Evolutionary conservation across 1,139 yeast species (phyloP), one percentile per base, ranked within the genome.

Genomic region (Lodderomyces pseudojiufengensis): DNA sequence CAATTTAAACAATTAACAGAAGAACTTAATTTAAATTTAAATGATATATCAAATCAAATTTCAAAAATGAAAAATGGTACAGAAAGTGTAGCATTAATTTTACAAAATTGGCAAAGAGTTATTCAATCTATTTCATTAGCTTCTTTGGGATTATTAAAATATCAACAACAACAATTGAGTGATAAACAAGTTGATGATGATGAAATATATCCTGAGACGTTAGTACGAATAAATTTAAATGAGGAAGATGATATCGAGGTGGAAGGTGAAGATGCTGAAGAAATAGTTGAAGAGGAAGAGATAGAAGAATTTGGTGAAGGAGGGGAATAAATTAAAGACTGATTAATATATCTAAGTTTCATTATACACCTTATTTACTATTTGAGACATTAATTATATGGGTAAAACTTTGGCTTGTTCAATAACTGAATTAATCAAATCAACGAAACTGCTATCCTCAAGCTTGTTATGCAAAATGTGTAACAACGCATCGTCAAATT

Each of bases 61-160:
- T 70, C 65, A 11, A 63, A 64, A 10, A 61, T 81, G 60, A 72
- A 73, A 12, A 73, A 69, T 27, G 86, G 85, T 0, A 71, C 87
- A 2, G 78, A 71, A 38, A 70, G 78, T 30, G 78, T 78, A 9
- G 73, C 70, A 4, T 53, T 67, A 11, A 73, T 79, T 4, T 62
- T 80, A 48, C 69, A 80, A 8, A 82, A 80, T 46, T 84, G 95
- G 95, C 75, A 77, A 41, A 78, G 74, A 41, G 82, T 84, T 12
- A 65, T 80, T 15, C 67, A 78, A 41, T 76, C 87, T 1, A 75
- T 84, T 0, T 75, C 83, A 9, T 56, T 84, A 49, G 90, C 94
- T 0, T 77, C 88, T 0, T 57, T 78, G 48, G 78, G 82, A 3
- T 56, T 80, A 33, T 54, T 71, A 40, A 71, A 68, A 37, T 69